phyloP scores from a whole-genome alignment of 2,329 filamentous ascomycete genomes.

The Pseudogymnoascus sp. region DNA sequence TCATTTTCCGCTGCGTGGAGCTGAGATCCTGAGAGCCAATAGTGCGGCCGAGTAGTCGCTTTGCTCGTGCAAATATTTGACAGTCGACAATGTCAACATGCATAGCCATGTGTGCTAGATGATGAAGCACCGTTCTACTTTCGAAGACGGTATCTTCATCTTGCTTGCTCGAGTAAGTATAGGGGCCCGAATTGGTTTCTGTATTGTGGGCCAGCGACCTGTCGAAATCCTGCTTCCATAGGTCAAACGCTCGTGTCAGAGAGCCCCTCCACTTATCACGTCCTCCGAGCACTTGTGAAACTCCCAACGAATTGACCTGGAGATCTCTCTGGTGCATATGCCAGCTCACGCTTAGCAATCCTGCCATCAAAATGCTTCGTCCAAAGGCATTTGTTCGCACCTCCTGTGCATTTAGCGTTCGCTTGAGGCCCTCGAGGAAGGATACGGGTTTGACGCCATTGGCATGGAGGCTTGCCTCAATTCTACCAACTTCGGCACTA shows the following conservation, averaged over 20 bases:
- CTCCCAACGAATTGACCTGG: slow-evolving; percentile 79
- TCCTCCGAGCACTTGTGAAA: slow-evolving; percentile 71
- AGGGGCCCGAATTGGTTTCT: slow-evolving; percentile 45
- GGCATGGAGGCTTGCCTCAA: slow-evolving; percentile 71
- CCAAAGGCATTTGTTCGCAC: slow-evolving; percentile 92
- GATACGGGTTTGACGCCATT: slow-evolving; percentile 78
- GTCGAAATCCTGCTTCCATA: slow-evolving; percentile 91
- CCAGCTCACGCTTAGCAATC: slow-evolving; percentile 87
- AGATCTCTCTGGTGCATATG: slow-evolving; percentile 96
- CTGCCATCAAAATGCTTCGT: slow-evolving; percentile 87
- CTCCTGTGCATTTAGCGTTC: slow-evolving; percentile 74
- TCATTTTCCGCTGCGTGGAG: slow-evolving; percentile 75
- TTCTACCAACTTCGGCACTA: slow-evolving; percentile 74
- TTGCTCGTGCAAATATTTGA: slow-evolving; percentile 88
- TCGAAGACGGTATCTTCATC: slow-evolving; percentile 69
- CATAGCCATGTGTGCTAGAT: slow-evolving; percentile 95
- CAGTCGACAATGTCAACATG: slow-evolving; percentile 96
- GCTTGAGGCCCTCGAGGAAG: slow-evolving; percentile 86
- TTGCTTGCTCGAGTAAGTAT: slow-evolving; percentile 50
- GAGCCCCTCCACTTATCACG: slow-evolving; percentile 86
- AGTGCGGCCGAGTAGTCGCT: slow-evolving; percentile 72
- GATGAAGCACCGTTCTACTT: slow-evolving; percentile 80
- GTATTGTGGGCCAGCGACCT: slow-evolving; percentile 57
- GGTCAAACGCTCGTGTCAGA: slow-evolving; percentile 80
- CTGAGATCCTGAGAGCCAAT: slow-evolving; percentile 77